These are phyloP conservation scores for Musa schizocarpa DNA, from an alignment of 176 grass and related monocot genomes.

Conservation along the genomic window DNA sequence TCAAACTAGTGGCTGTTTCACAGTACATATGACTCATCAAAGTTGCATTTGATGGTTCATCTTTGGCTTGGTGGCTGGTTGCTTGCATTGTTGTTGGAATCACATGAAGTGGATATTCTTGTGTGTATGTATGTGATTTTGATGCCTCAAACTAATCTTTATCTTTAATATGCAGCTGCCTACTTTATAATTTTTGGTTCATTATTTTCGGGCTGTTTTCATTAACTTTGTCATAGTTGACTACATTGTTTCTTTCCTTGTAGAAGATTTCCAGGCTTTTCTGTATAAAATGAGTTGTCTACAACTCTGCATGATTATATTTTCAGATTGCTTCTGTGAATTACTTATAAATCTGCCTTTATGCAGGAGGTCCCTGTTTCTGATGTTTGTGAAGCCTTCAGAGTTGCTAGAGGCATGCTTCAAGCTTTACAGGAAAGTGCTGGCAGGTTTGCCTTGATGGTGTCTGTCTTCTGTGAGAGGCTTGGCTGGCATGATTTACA, in stretches of 20 bases:
- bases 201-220: too few species aligned
- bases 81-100: not conserved
- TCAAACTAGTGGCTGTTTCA: too few species aligned
- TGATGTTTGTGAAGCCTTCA: conserved; percentile 91
- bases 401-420: conserved; percentile 90
- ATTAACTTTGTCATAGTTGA: too few species aligned
- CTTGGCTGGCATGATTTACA: conserved; percentile 94
- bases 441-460: conserved; percentile 94
- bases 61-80: not conserved
- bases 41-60: not conserved
- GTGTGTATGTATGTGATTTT: not conserved
- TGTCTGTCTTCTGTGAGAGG: conserved; percentile 90
- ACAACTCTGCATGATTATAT: not conserved
- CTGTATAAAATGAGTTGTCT: too few species aligned
- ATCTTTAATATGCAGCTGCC: not conserved
- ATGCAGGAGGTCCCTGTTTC: conserved; percentile 65
- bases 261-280: too few species aligned
- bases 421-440: conserved; percentile 93
- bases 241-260: not conserved
- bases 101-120: not conserved
- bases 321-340: not conserved
- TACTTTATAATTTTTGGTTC: not conserved
- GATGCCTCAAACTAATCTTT: not conserved
- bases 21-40: too few species aligned
- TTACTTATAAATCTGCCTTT: conserved; percentile 9